A percentile compares a stretch with the other conserved stretches of the same genome.
Evolutionary conservation across 768 basidiomycete species (phyloP).

Genomic region (Xerocomellus intermedius): DNA sequence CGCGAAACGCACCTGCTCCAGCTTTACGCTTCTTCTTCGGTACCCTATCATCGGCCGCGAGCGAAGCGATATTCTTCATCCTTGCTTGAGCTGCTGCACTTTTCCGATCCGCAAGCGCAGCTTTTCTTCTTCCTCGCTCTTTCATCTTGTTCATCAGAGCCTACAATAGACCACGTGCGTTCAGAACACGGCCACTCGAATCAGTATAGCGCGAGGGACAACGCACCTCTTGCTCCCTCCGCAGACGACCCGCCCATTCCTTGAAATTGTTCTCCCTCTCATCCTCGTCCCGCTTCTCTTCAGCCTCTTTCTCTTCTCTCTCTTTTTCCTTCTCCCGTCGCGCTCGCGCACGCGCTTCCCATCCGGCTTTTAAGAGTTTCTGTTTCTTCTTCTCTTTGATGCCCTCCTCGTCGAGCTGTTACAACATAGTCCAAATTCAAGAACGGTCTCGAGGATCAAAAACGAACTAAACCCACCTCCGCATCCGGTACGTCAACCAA

Average conservation of each 20-base stretch:
- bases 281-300: conserved; percentile 63
- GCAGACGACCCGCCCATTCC: conserved; percentile 72
- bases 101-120: conserved; percentile 86
- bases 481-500: conserved; percentile 90
- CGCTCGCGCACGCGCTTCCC: conserved; percentile 82
- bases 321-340: conserved; percentile 88
- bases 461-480: conserved; percentile 48
- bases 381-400: conserved; percentile 95
- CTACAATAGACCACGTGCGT: conserved; percentile 37
- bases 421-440: not conserved
- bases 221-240: conserved; percentile 78
- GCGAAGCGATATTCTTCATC: conserved; percentile 92
- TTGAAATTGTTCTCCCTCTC: conserved; percentile 68
- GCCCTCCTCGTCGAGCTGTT: conserved; percentile 81
- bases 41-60: conserved; percentile 84
- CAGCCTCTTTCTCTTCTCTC: conserved; percentile 61
- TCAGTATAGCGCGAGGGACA: not conserved
- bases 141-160: conserved; percentile 81
- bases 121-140: conserved; percentile 73
- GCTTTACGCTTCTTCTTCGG: conserved; percentile 84
- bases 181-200: not conserved
- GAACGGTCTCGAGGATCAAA: not conserved
- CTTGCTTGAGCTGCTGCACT: conserved; percentile 92
- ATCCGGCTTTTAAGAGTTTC: conserved; percentile 88
- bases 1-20: conserved; percentile 57